Evolutionary conservation across 306 rosid species (phyloP), one percentile per base, ranked within the genome.

Genomic region (Corylus americana): DNA sequence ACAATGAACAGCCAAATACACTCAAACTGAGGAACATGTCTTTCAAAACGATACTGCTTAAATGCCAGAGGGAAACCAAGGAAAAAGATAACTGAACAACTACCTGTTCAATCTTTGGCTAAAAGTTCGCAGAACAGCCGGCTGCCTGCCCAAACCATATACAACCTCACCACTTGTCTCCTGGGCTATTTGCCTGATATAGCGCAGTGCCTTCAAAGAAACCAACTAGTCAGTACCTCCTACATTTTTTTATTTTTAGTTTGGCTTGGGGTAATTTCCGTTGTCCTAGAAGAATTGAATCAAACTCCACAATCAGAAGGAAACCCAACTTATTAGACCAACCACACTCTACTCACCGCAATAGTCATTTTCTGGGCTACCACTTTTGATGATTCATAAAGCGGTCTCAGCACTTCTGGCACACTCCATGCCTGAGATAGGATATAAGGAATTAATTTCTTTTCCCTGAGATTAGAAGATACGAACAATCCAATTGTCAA

Each of bases 21-120:
- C 51, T 42, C 50, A 67, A 17, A 67, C 17, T 1, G 13, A 42
- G 17, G 1, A n/a, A 42, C 29, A 18, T 39, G 27, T 17, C 13
- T 67, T 42, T 42, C 72, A 39, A 12, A 67, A 35, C 25, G 14
- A 42, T 0, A 12, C 12, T 35, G 45, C 70, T 64, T 64, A 31
- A 54, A 70, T 11, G 58, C 7, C 17, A 55, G 4, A 53, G 18
- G 54, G 22, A 58, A 55, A 54, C n/a, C 17, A 74, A 79, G 14
- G 17, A 75, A 73, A 29, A 71, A 76, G 55, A 13, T 44, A 25
- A 45, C 51, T 39, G 68, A 4, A 35, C 37, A 62, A 45, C 63
- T 74, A 91, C 99, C 99, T 89, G 91, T 89, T 96, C 81, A 96
- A 77, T 89, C 98, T 89, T 80, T 96, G 99, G 84, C 99, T 93